Evolutionary conservation across 176 grass and related monocot genomes (phyloP), one percentile per base, ranked within the genome.

Genomic region (Tillandsia fasciculata): DNA sequence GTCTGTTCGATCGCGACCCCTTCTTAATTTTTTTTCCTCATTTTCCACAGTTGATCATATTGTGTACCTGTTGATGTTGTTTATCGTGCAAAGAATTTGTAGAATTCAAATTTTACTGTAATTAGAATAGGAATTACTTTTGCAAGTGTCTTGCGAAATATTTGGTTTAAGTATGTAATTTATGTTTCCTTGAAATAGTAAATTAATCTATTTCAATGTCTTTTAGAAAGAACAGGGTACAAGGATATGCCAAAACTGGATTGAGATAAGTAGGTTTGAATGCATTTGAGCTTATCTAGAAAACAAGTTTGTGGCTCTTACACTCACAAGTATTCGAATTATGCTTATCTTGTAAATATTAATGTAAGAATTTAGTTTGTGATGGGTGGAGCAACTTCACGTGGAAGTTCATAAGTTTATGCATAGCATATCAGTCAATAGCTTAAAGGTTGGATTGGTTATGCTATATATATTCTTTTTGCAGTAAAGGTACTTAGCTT

Each of bases 1-100:
- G 93, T 92, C 71, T 26, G 81, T 53, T 73, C 2, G 3, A 49
- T 65, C 1, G 10, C 20, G 10, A 48, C 12, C 48, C 2, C 50
- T 53, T n/a, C 8, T 48, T 15, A 26, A 27, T 71, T 15, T 33
- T 27, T 57, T 18, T 58, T 3, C 8, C 57, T 72, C 11, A 26
- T 65, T 29, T 83, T 66, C 69, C 2, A 1, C 50, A 10, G 18
- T 77, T 22, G 64, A 0, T 26, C 3, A 72, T 20, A 42, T 26
- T 63, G 52, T 6, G 7, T 10, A 78, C 64, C 51, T 2, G 33
- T 42, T 42, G 33, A 42, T 42, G 33, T 42, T 42, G 33, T 42
- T 42, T 42, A 4, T 42, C 33, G 7, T 42, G 7, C 7, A 6
- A 42, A 42, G 33, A 42, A 7, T 42, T 42, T 42, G 33, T 42